Evolutionary conservation across 305 asterid species (phyloP).

Genomic region (Ilex paraguariensis): DNA sequence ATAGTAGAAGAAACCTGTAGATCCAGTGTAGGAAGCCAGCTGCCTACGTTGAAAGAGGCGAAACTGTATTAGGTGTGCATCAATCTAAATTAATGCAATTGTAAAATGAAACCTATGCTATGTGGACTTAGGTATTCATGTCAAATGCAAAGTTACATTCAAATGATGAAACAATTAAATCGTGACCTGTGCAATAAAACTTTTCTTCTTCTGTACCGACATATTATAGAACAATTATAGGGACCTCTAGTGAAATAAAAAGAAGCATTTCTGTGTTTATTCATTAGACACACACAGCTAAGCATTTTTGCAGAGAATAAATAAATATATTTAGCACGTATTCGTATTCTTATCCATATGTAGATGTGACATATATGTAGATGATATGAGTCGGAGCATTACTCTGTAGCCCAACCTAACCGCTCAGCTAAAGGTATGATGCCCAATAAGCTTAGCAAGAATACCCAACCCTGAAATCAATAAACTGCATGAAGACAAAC

Average conservation of each 20-base stretch:
- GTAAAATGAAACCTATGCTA: too few species aligned
- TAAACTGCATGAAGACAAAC: conserved; percentile 4
- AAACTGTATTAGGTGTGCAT: conserved; percentile 8
- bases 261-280: neutral
- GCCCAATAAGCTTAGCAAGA: conserved; percentile 62
- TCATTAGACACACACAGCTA: neutral
- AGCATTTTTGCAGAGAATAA: neutral
- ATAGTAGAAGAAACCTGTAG: conserved; percentile 48
- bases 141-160: too few species aligned
- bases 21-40: conserved; percentile 73
- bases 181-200: too few species aligned
- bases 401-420: conserved; percentile 88
- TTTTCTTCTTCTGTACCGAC: too few species aligned
- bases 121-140: too few species aligned
- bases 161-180: too few species aligned
- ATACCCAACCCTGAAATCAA: conserved; percentile 66
- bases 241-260: neutral
- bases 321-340: neutral
- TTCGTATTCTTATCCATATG: neutral
- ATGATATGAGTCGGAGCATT: conserved; percentile 27
- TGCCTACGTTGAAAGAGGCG: conserved; percentile 51
- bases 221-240: too few species aligned
- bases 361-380: conserved; percentile 12
- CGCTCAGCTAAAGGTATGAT: conserved; percentile 84
- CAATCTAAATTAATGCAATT: too few species aligned